Conservation (phyloP, 352 stramenopile species). For the Thraustotheca clavata region DNA sequence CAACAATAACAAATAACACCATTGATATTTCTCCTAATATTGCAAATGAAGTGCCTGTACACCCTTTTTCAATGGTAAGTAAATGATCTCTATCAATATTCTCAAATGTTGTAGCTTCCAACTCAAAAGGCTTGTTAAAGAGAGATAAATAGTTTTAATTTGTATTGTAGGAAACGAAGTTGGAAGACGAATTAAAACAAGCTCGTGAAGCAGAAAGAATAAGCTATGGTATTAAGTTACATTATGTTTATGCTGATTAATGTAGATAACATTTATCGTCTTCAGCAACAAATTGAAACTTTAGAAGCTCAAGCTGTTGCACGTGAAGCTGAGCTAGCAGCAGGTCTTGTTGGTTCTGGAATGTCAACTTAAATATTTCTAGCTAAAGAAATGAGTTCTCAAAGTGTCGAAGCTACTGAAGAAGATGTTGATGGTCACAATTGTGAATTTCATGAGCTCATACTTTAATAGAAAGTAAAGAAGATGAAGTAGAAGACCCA, state of each 20-base stretch:
- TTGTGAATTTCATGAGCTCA: not conserved
- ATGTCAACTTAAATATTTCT: not conserved
- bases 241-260: not conserved
- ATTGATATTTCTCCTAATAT: too few species aligned
- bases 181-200: not conserved
- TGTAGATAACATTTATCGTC: not conserved
- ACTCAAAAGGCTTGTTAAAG: too few species aligned
- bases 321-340: not conserved
- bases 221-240: not conserved
- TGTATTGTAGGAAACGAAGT: slow-evolving; percentile 2
- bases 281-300: not conserved
- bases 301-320: not conserved
- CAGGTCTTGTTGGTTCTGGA: not conserved
- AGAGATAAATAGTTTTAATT: too few species aligned
- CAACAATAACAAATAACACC: too few species aligned
- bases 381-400: not conserved
- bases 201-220: not conserved
- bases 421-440: not conserved
- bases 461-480: not conserved
- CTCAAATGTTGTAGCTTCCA: too few species aligned
- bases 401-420: not conserved
- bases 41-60: too few species aligned
- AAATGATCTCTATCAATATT: too few species aligned
- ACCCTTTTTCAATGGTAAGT: too few species aligned
- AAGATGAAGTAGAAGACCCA: not conserved